Evolutionary conservation across 1,284 basidiomycete species (phyloP), one percentile per base, ranked within the genome.

Genomic region (Sparassis latifolia): DNA sequence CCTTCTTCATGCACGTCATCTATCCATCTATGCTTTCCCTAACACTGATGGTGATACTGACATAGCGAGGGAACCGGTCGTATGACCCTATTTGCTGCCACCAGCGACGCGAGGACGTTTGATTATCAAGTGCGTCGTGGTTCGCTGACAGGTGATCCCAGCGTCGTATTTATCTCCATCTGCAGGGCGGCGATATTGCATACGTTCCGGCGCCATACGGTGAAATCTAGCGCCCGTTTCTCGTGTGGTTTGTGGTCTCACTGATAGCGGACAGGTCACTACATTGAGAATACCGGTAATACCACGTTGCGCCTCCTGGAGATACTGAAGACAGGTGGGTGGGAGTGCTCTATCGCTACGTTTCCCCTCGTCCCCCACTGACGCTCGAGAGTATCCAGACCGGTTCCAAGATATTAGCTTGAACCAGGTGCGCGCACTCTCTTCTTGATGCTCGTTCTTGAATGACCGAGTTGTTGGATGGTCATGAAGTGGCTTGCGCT

Each of bases 271-370:
- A 42, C 52, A 76, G 81, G 79, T 0, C 85, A 86, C 61, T 85
- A 86, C 58, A 69, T 86, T 30, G 82, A 86, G 66, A 86, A 86
- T 61, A 80, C 76, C 1, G 82, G 84, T n/a, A 78, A 80, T 55
- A 72, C 73, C 2, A 76, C 80, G 0, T 61, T 86, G 42, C 71
- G 68, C 52, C 80, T 79, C 60, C 66, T 87, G 5, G 84, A 86
- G 62, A 74, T 87, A 35, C 78, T 86, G 64, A 78, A 76, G 54
- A 73, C 78, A 35, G 73, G 77, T 74, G 61, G 48, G 63, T 51
- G 5, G 30, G 20, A 20, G 20, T 20, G 20, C 20, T 35, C 10
- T 20, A 6, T 32, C 9, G 3, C 10, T 20, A 10, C 27, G 42
- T 38, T 20, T 20, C 20, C 20, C 20, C 20, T 20, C 20, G 20